Evolutionary conservation across 331 rosid genomes (phyloP).

Genomic region (Malus hybrid): DNA sequence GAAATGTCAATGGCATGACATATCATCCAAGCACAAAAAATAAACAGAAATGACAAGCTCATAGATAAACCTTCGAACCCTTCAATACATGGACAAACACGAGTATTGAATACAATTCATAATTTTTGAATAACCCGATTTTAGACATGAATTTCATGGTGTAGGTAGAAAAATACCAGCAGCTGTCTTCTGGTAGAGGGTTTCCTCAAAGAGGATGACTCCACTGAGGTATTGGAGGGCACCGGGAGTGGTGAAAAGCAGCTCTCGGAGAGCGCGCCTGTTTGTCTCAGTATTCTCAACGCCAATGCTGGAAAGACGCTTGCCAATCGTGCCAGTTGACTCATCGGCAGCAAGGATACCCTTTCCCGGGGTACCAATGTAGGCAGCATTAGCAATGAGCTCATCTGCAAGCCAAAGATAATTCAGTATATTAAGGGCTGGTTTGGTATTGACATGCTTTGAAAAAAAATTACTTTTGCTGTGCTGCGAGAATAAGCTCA

Average conservation of each 20-base stretch:
- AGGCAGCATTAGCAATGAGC: slow-evolving; percentile 68
- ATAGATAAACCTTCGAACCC: too few species aligned
- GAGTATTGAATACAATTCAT: background rate
- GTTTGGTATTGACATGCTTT: too few species aligned
- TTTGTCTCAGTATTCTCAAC: slow-evolving; percentile 64
- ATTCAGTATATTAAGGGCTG: background rate
- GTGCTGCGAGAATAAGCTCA: too few species aligned
- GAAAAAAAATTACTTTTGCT: too few species aligned
- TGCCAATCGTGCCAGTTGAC: slow-evolving; percentile 85
- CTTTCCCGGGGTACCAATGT: slow-evolving; percentile 83
- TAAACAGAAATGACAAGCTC: too few species aligned
- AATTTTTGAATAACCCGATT: background rate
- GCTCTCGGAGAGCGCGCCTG: slow-evolving; percentile 72
- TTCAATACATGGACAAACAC: too few species aligned
- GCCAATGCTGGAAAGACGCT: slow-evolving; percentile 61
- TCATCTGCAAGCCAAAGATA: slow-evolving; percentile 40
- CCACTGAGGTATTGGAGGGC: slow-evolving; percentile 62
- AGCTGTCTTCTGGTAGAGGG: slow-evolving; percentile 67
- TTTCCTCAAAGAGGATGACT: slow-evolving; percentile 72
- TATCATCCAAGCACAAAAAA: background rate
- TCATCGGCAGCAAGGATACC: slow-evolving; percentile 95
- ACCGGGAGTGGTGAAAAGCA: slow-evolving; percentile 73
- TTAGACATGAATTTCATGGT: background rate
- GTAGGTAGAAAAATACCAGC: slow-evolving; percentile 28
- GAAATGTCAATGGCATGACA: background rate